A percentile compares a stretch with the other conserved stretches of the same genome.
These are phyloP conservation scores for Henckelia pumila DNA, from an alignment of 257 asterid species.

Conservation along the genomic window DNA sequence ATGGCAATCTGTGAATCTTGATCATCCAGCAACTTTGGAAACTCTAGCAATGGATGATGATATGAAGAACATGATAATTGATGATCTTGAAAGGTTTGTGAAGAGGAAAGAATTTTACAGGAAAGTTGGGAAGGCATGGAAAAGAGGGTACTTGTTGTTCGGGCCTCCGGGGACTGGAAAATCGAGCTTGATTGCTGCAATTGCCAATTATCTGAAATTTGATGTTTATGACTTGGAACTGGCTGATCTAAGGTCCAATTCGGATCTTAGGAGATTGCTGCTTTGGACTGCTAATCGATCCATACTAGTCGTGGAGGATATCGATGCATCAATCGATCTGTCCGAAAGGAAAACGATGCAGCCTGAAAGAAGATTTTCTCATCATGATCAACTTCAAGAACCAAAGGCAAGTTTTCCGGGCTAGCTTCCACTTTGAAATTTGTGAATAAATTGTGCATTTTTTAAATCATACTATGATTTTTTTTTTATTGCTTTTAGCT, in stretches of 20 bases:
- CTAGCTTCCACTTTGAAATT: background rate
- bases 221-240: constrained; percentile 79
- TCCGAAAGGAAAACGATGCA: constrained; percentile 21
- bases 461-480: background rate
- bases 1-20: constrained; percentile 50
- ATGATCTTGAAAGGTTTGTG: constrained; percentile 50
- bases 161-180: constrained; percentile 95
- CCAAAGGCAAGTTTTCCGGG: constrained; percentile 24
- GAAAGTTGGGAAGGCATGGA: constrained; percentile 75
- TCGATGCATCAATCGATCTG: constrained; percentile 54
- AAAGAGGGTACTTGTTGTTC: constrained; percentile 64
- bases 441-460: background rate
- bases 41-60: constrained; percentile 56
- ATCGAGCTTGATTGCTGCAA: constrained; percentile 79
- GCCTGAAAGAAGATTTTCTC: background rate
- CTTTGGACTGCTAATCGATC: constrained; percentile 52
- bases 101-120: constrained; percentile 53
- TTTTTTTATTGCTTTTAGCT: too few species aligned
- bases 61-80: constrained; percentile 32
- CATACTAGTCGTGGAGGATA: constrained; percentile 73
- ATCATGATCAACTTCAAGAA: constrained; percentile 8
- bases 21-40: constrained; percentile 60
- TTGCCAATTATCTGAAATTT: constrained; percentile 61
- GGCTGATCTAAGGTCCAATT: constrained; percentile 36
- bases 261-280: constrained; percentile 44